Conservation (phyloP, 306 rosid species). For the Cucurbita pepo region DNA sequence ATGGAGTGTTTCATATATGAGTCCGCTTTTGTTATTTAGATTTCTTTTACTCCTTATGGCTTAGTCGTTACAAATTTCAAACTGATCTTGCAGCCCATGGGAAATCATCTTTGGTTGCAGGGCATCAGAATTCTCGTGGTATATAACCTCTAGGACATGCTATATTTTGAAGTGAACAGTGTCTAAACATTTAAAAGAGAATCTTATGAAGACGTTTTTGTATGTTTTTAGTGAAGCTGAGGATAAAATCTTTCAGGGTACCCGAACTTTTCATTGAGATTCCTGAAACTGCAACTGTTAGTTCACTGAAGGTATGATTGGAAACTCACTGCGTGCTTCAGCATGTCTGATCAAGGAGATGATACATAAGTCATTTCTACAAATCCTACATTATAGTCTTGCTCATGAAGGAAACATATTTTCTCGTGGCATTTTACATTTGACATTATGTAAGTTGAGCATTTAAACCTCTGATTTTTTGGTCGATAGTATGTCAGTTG, state of each 20-base stretch:
- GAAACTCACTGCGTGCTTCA: not conserved
- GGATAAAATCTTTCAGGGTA: slow-evolving; percentile 85
- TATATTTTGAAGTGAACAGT: slow-evolving; percentile 23
- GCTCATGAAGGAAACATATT: not conserved
- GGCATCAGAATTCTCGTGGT: slow-evolving; percentile 49
- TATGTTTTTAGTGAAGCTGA: slow-evolving; percentile 56
- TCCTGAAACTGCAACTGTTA: slow-evolving; percentile 71
- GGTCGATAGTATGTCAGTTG: too few species aligned
- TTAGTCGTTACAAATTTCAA: slow-evolving; percentile 14
- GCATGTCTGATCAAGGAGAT: not conserved
- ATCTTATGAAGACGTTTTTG: slow-evolving; percentile 26
- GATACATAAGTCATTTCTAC: not conserved
- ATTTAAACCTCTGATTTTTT: too few species aligned
- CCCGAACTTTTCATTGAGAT: slow-evolving; percentile 74
- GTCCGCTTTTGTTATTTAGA: slow-evolving; percentile 21
- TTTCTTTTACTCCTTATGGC: slow-evolving; percentile 29
- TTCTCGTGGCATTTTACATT: not conserved
- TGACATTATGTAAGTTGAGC: too few species aligned
- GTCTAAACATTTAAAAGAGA: slow-evolving; percentile 21
- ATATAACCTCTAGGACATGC: slow-evolving; percentile 21
- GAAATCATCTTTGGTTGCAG: slow-evolving; percentile 27
- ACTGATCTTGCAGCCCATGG: slow-evolving; percentile 15
- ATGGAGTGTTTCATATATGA: not conserved
- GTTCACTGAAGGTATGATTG: slow-evolving; percentile 62
- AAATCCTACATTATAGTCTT: not conserved